Evolutionary conservation across 805 yeast genomes (phyloP).

Genomic region (Yamadazyma endophytica): DNA sequence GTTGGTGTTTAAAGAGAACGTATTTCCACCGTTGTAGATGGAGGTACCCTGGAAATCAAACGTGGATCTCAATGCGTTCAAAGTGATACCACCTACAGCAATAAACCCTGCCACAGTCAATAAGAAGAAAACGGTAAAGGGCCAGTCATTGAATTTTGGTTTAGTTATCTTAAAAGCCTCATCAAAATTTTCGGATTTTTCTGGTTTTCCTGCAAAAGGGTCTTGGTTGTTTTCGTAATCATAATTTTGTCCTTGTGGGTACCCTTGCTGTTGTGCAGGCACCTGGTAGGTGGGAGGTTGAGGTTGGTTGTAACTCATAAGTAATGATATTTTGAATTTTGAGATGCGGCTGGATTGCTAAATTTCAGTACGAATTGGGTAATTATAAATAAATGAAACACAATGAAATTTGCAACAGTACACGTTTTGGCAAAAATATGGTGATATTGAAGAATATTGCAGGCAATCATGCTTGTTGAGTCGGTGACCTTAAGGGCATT

Average conservation of each 20-base stretch:
- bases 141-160: conserved; percentile 69
- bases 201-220: conserved; percentile 27
- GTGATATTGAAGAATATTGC: too few relatives aligned
- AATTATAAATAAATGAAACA: too few relatives aligned
- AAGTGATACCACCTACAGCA: conserved; percentile 64
- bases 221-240: conserved; percentile 30
- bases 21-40: conserved; percentile 48
- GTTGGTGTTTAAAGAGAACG: conserved; percentile 71
- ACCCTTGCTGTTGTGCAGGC: conserved; percentile 14
- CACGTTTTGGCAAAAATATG: too few relatives aligned
- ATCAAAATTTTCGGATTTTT: conserved; percentile 44
- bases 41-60: conserved; percentile 57
- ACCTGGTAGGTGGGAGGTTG: too few relatives aligned
- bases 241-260: conserved; percentile 7
- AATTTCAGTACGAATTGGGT: too few relatives aligned
- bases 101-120: conserved; percentile 57
- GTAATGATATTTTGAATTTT: too few relatives aligned
- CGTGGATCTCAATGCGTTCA: conserved; percentile 58
- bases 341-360: too few relatives aligned
- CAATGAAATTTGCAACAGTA: too few relatives aligned
- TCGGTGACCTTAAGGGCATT: too few relatives aligned
- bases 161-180: conserved; percentile 62
- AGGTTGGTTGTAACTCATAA: too few relatives aligned
- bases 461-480: too few relatives aligned
- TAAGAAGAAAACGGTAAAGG: conserved; percentile 53